Percentiles rank a stretch among this genome's conserved stretches.
Evolutionary conservation across 208 protist genomes (phyloP).

Genomic region (Leishmania major): DNA sequence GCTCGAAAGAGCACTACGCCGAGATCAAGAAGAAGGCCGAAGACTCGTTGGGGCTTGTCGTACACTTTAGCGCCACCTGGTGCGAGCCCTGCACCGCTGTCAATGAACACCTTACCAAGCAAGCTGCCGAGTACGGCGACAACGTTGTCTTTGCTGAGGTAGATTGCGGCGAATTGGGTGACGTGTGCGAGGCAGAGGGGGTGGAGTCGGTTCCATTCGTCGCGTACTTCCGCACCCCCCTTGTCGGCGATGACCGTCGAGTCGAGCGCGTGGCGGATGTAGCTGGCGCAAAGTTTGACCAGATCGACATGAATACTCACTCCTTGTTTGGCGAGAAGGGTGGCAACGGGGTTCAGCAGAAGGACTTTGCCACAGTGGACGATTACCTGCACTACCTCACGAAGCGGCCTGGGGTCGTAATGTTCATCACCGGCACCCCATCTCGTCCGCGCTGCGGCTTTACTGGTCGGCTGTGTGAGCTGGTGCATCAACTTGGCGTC

Average conservation of each 20-base stretch:
- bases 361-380: constrained; percentile 69
- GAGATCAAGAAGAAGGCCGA: constrained; percentile 58
- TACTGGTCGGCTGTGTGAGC: constrained; percentile 75
- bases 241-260: constrained; percentile 9
- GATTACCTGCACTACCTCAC: constrained; percentile 88
- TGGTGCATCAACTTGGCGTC: constrained; percentile 66
- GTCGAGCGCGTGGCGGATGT: constrained; percentile 85
- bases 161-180: constrained; percentile 58
- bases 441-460: constrained; percentile 92
- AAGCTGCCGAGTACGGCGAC: constrained; percentile 43
- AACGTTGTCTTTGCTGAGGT: constrained; percentile 82
- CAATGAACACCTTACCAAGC: constrained; percentile 46
- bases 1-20: constrained; percentile 47
- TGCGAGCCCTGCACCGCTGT: constrained; percentile 89
- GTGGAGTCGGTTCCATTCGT: constrained; percentile 91
- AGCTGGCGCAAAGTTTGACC: constrained; percentile 74
- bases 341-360: constrained; percentile 43
- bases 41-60: constrained; percentile 59
- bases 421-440: constrained; percentile 93
- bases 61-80: constrained; percentile 91
- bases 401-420: constrained; percentile 70
- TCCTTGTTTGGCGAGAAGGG: constrained; percentile 79
- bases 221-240: constrained; percentile 78
- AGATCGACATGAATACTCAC: constrained; percentile 74
- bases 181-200: constrained; percentile 77